Percentiles rank a stretch among this genome's conserved stretches.
Conservation (phyloP, 768 basidiomycete genomes). For the Suillus subalutaceus region DNA sequence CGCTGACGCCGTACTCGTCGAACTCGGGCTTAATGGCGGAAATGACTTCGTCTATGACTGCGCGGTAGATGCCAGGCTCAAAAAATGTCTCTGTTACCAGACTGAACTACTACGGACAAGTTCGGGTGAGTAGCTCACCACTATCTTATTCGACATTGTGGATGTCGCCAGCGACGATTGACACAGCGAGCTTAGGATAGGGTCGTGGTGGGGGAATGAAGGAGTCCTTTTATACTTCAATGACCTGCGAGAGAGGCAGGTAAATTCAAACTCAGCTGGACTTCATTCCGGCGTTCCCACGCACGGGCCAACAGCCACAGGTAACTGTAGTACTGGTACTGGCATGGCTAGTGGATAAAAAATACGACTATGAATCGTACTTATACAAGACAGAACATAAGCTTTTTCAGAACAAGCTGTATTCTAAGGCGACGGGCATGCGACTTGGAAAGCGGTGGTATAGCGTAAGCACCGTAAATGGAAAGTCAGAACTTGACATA, state of each 20-base stretch:
- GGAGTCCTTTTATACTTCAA: conserved; percentile 43
- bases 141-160: conserved; percentile 96
- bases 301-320: conserved; percentile 41
- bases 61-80: conserved; percentile 90
- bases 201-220: conserved; percentile 36
- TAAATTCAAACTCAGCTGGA: conserved; percentile 47
- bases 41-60: conserved; percentile 97
- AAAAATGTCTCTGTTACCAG: conserved; percentile 54
- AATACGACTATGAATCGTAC: neutral
- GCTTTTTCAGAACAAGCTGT: neutral
- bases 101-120: conserved; percentile 57
- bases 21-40: conserved; percentile 87
- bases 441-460: neutral
- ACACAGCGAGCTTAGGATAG: conserved; percentile 34
- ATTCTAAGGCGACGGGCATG: neutral
- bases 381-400: neutral
- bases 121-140: conserved; percentile 86
- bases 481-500: neutral
- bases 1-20: conserved; percentile 93
- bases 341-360: neutral
- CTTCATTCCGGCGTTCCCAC: conserved; percentile 40
- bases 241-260: conserved; percentile 39
- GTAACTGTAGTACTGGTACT: neutral
- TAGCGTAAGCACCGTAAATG: neutral
- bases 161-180: conserved; percentile 31